Base-by-base conservation (phyloP, 768 basidiomycete genomes). In the Termitomyces sp. region DNA sequence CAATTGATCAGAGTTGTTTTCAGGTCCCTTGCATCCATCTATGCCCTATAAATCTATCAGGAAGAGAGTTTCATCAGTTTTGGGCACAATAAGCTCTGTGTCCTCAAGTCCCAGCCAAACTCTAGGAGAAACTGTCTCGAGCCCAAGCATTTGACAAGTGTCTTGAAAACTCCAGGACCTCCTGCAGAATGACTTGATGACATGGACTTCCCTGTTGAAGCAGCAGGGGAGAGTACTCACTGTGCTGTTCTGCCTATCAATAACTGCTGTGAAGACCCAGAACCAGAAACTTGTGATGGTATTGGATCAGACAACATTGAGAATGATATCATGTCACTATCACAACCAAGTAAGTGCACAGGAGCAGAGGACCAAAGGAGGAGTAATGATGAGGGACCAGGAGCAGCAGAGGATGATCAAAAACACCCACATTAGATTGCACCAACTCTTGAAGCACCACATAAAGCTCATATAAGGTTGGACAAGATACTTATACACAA, bases 381-480 rank as follows among this genome's bases (percentile, higher is more conserved):
- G 27, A 55, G 58, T 55, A 41, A 55, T 16, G 8, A 50, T 10
- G 48, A 59, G 21, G 58, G 47, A 11, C 4, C 39, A 19, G 52
- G 43, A 14, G 17, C 43, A 5, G 41, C 39, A 39, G 25, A 45
- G 50, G 57, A 58, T 58, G 57, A 58, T 37, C 14, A 46, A 21
- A 42, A 30, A 12, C 44, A 58, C 27, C 30, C 40, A n/a, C 51
- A 23, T 52, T 47, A 51, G 27, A 35, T 43, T 17, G 16, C 16
- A 6, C 45, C 56, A 12, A 52, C 44, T 10, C 14, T 54, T n/a
- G 27, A 53, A 58, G 46, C 51, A 28, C 25, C 57, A 54, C 30
- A 2, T 8, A 43, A 21, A 12, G 17, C 30, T 46, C 47, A 19
- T 40, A 54, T 19, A 43, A 16, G 27, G 16, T 28, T 45, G 5